Base-by-base conservation (phyloP, 2,329 filamentous ascomycete genomes). In the Monilinia aucupariae region DNA sequence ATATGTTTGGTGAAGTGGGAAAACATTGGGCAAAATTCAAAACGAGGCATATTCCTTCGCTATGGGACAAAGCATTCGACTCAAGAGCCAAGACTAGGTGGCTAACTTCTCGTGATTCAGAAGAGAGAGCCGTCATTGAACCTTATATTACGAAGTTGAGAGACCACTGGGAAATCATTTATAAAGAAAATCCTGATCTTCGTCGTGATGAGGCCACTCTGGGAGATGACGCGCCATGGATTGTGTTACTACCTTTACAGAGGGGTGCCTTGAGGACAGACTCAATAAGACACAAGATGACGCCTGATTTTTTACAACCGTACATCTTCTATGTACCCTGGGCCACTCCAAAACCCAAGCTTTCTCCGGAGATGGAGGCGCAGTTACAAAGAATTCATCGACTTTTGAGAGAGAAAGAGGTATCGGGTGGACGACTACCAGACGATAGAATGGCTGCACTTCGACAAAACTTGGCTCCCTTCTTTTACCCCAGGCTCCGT, bases 281-380 rank as follows among this genome's bases (percentile, higher is more conserved):
- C n/a, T 8, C 54, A 12, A 12, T 20, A 7, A 47, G 54, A 34
- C 54, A 58, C 22, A 58, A 58, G n/a, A 47, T 49, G 45, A n/a
- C 56, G 45, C 22, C 45, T 4, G 30, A 30, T 12, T 58, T 34
- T 25, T 15, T 47, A n/a, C 54, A 58, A 37, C 54, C 54, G 13
- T 58, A 47, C 39, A 50, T 50, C 34, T 51, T 59, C 20, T 59
- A 59, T 17, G 45, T 59, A 10, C 56, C 56, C 25, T 59, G 45
- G 45, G 22, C 12, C 7, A 59, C 45, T 25, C 56, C 56, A 6
- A 59, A 59, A 39, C 56, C 56, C 12, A 34, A 49, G 10, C 34
- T 59, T 27, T 51, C 56, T 9, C 56, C 17, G 22, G 45, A 50
- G 1, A 20, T 59, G n/a, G 25, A 37, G n/a, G 15, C n/a, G 2